phyloP scores from a whole-genome alignment of 805 yeast genomes.

The Metschnikowia sp. region DNA sequence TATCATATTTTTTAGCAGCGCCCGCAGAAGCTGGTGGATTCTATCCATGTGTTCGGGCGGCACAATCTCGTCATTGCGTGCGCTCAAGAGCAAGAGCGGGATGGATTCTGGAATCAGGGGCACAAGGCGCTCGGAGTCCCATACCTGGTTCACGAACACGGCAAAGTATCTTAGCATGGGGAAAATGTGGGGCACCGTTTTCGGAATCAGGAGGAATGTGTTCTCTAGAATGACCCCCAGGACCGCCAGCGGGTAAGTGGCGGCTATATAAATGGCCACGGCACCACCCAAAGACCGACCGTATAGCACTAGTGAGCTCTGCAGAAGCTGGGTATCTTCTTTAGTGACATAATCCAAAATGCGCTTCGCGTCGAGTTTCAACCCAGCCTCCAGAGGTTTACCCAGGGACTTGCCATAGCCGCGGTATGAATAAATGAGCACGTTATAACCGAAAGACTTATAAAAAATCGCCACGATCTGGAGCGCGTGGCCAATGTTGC shows the following conservation, averaged over 20 bases:
- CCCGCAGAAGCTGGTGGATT: conserved; percentile 52
- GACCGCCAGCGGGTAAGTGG: conserved; percentile 48
- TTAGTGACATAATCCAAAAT: conserved; percentile 55
- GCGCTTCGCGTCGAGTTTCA: conserved; percentile 78
- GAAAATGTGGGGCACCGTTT: conserved; percentile 69
- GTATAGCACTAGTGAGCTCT: conserved; percentile 61
- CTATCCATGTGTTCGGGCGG: conserved; percentile 81
- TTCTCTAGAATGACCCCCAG: conserved; percentile 78
- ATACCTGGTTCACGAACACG: conserved; percentile 66
- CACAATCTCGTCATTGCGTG: conserved; percentile 80
- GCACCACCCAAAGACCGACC: conserved; percentile 97
- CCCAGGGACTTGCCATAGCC: conserved; percentile 90
- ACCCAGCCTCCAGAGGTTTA: conserved; percentile 67
- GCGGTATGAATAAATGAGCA: conserved; percentile 80
- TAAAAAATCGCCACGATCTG: conserved; percentile 76
- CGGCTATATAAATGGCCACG: conserved; percentile 78
- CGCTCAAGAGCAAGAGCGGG: conserved; percentile 72
- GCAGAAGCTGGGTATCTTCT: conserved; percentile 49
- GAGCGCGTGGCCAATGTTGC: conserved; percentile 87
- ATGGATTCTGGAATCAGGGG: conserved; percentile 46
- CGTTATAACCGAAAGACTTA: conserved; percentile 63
- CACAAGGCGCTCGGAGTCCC: conserved; percentile 78
- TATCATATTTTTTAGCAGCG: conserved; percentile 48
- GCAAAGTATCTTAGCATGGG: conserved; percentile 60
- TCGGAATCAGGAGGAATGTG: conserved; percentile 73